Evolutionary conservation across 2,329 filamentous ascomycete genomes (phyloP), one percentile per base, ranked within the genome.

Genomic region (Akanthomyces muscarius): DNA sequence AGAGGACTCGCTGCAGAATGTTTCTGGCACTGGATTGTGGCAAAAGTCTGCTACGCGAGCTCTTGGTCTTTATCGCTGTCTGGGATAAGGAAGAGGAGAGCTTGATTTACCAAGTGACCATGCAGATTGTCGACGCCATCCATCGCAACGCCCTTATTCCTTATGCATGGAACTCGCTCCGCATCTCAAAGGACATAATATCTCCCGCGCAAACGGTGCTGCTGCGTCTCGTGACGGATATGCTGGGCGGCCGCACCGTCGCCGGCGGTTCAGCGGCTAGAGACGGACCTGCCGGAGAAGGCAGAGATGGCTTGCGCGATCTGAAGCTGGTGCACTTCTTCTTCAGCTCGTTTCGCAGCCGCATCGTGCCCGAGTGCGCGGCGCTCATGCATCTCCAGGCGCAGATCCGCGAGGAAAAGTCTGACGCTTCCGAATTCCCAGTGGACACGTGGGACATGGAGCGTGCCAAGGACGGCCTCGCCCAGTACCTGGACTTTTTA

Each of bases 371-470:
- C 0, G 93, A 97, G 71, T 97, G 92, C 18, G 91, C 93, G 61
- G 93, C 93, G n/a, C 81, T 97, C 44, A 97, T 98, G 78, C 92
- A 95, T 71, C 83, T 97, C 3, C 94, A 98, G 77, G 91, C 91
- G 18, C 90, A 97, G 71, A 96, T 97, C 41, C 88, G 91, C 48
- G 87, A 89, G 47, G 87, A 89, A 38, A 83, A 87, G 63, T 86
- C 89, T 18, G 85, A 94, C 65, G 87, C 91, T 0, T 87, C 91
- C 65, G 93, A 97, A 70, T 98, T 97, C 70, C 94, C 94, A 0
- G 87, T 97, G 1, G 96, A 98, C 70, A 84, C 92, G 53, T 98
- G 94, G 94, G 94, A 98, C 70, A 96, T 98, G 89, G 94, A 98
- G 73, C 87, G 94, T 16, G 94, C 96, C 64, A 97, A 96, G 73